A percentile compares a stretch with the other conserved stretches of the same genome.
Conservation (phyloP, 2,329 filamentous ascomycete genomes). For the Alternaria hordeiaustralica region DNA sequence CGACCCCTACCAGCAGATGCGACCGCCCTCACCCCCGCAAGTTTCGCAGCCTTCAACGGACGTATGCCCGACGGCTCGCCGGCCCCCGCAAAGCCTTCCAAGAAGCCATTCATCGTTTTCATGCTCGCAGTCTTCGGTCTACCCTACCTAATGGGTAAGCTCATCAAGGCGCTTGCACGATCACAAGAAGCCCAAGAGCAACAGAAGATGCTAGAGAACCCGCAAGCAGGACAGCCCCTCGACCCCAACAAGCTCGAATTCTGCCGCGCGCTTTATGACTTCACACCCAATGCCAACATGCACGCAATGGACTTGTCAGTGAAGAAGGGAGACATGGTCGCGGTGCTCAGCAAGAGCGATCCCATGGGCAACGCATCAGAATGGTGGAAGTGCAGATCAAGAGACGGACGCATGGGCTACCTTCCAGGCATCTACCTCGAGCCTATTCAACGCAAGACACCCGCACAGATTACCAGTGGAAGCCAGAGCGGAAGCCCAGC, state of each 20-base stretch:
- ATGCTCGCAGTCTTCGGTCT: constrained; percentile 91
- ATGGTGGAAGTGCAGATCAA: constrained; percentile 94
- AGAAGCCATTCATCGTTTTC: constrained; percentile 97
- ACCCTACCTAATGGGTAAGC: constrained; percentile 95
- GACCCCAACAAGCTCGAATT: constrained; percentile 95
- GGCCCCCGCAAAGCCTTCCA: constrained; percentile 74
- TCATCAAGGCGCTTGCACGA: constrained; percentile 83
- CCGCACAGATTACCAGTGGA: constrained; percentile 54
- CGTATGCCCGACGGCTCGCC: constrained; percentile 71
- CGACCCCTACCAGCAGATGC: constrained; percentile 88
- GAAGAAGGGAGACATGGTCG: constrained; percentile 94
- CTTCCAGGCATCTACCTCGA: constrained; percentile 91
- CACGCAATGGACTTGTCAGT: constrained; percentile 86
- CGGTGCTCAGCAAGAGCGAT: constrained; percentile 90
- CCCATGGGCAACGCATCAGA: constrained; percentile 90
- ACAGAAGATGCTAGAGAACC: constrained; percentile 60
- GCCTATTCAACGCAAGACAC: constrained; percentile 66
- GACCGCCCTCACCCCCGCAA: constrained; percentile 83
- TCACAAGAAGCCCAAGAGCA: constrained; percentile 84
- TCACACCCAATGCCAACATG: constrained; percentile 75
- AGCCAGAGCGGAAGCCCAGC: constrained; percentile 50
- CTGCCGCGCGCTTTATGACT: constrained; percentile 93
- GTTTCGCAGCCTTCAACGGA: constrained; percentile 88
- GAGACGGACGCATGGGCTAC: constrained; percentile 90
- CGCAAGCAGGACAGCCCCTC: constrained; percentile 61